These are phyloP conservation scores for Cladophialophora psammophila DNA, from an alignment of 2,329 filamentous ascomycete genomes.

Conservation along the genomic window DNA sequence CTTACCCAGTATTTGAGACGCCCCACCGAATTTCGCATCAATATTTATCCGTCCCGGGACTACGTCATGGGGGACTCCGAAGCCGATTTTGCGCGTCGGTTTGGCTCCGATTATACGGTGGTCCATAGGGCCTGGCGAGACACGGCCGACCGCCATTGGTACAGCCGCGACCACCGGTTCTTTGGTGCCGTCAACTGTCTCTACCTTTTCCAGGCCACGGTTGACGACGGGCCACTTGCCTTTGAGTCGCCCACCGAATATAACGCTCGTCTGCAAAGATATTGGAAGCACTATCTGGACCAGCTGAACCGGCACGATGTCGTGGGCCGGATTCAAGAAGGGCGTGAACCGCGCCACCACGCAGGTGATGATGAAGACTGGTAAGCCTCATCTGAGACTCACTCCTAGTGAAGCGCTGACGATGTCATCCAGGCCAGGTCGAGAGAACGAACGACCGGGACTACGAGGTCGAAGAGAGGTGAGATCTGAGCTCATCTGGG, in stretches of 20 bases:
- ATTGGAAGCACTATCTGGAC: conserved; percentile 14
- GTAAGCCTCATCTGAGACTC: conserved; percentile 53
- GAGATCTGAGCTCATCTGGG: conserved; percentile 36
- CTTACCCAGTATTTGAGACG: background rate
- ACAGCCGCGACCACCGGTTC: background rate
- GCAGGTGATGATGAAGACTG: conserved; percentile 99
- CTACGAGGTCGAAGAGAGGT: conserved; percentile 97
- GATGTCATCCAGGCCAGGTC: conserved; percentile 73
- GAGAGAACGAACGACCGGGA: conserved; percentile 98
- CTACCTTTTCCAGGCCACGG: conserved; percentile 12
- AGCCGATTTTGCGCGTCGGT: background rate
- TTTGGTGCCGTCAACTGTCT: conserved; percentile 1
- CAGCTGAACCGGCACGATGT: conserved; percentile 35
- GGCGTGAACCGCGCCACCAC: conserved; percentile 99
- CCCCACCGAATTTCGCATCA: background rate
- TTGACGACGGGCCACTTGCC: conserved; percentile 18
- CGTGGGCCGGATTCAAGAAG: conserved; percentile 78
- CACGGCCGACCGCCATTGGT: background rate
- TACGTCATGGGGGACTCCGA: background rate
- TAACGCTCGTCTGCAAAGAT: conserved; percentile 13
- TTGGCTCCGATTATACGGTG: background rate
- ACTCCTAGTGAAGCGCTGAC: conserved; percentile 29
- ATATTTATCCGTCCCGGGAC: background rate
- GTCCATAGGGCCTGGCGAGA: background rate
- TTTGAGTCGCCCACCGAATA: conserved; percentile 20